Conservation (phyloP, 2,329 filamentous ascomycete species). For the Metarhizium album region DNA sequence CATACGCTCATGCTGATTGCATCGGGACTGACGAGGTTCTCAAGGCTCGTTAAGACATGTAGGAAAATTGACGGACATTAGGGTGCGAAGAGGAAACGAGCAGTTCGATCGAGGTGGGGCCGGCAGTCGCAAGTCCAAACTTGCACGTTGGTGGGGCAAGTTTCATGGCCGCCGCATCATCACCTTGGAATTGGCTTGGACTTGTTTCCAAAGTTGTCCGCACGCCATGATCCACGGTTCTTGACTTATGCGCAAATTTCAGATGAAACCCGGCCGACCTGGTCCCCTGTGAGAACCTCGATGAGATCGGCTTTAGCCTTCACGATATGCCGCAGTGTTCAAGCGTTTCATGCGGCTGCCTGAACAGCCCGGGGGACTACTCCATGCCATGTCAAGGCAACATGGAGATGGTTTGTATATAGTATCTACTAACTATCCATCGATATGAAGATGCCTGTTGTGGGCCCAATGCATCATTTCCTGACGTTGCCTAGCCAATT, state of each 20-base stretch:
- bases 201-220: background rate
- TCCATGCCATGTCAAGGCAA: too few relatives aligned
- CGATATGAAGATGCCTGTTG: too few relatives aligned
- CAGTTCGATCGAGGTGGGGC: background rate
- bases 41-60: background rate
- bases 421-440: too few relatives aligned
- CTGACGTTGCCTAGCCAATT: too few relatives aligned
- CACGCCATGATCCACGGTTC: background rate
- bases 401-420: too few relatives aligned
- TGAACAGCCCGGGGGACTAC: too few relatives aligned
- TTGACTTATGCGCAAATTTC: background rate
- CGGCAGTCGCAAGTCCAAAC: background rate
- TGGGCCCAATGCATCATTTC: too few relatives aligned
- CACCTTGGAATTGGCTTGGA: background rate
- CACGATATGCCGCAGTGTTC: too few relatives aligned
- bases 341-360: too few relatives aligned
- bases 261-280: background rate
- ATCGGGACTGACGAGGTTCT: background rate
- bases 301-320: background rate
- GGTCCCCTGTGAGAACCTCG: background rate
- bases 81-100: background rate
- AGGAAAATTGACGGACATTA: background rate
- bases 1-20: constrained; percentile 1
- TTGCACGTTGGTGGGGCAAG: background rate
- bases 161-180: background rate